Base-by-base conservation (phyloP, 768 basidiomycete genomes). In the Gautieria morchelliformis region DNA sequence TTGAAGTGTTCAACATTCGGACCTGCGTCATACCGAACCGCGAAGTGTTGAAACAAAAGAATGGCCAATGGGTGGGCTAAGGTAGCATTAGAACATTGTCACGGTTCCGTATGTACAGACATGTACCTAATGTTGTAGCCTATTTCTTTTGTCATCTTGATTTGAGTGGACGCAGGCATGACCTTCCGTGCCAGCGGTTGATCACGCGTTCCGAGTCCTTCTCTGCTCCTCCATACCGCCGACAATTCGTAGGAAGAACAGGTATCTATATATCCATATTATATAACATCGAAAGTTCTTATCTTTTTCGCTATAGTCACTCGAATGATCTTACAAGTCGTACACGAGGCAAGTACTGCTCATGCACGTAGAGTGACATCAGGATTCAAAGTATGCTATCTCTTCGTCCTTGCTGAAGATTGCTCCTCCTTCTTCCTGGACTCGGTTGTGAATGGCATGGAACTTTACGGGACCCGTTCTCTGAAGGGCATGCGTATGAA, bases 1-100 rank as follows among this genome's bases (percentile, higher is more conserved):
- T 90, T 63, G 80, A 92, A 60, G 79, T 87, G 0, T 96, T 93
- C 71, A 71, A 88, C 33, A 94, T 97, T 63, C 84, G 69, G 0
- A 75, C 85, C 60, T 75, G 89, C 2, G 75, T 74, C 59, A 90
- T 97, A 58, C 92, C 93, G 0, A 81, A 83, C 62, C 79, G 93
- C 37, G 75, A 80, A 4, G 75, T 80, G 37, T 79, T 83, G 1
- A 69, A 72, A 59, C 81, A 72, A 24, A 70, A 83, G 2, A 84
- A 82, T 9, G 75, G 77, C 49, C 83, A 85, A 67, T 89, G 86
- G 88, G 85, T 87, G 62, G 86, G 87, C 51, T 88, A 61, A 66
- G 42, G 11, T 19, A 44, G 20, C 20, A 37, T 37, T 9, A 37
- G 2, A 9, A n/a, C 19, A 9, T 22, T 14, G 9, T 41, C 40